phyloP scores from a whole-genome alignment of 2,329 filamentous ascomycete species.

The Penicillium verrucosum region DNA sequence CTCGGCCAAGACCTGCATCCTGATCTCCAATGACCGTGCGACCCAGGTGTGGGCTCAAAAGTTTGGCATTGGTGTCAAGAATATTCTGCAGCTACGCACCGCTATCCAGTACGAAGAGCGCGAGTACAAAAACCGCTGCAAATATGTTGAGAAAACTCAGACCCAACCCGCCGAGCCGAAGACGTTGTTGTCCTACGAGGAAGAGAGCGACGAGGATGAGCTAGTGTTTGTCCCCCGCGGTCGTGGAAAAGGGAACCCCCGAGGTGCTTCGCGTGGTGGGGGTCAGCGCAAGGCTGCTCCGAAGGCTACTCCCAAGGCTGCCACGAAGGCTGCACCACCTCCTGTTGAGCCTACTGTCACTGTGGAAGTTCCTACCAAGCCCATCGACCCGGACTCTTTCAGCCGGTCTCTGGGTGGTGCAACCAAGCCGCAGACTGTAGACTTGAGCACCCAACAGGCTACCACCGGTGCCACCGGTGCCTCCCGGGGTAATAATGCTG shows the following conservation, averaged over 20 bases:
- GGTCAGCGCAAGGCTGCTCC: slow-evolving; percentile 31
- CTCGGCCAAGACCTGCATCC: slow-evolving; percentile 38
- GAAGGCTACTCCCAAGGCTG: slow-evolving; percentile 33
- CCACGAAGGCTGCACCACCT: slow-evolving; percentile 20
- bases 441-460: slow-evolving; percentile 34
- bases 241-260: slow-evolving; percentile 35
- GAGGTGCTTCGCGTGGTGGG: slow-evolving; percentile 27
- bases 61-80: slow-evolving; percentile 48
- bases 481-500: slow-evolving; percentile 34
- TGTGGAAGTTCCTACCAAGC: slow-evolving; percentile 45
- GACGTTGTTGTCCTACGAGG: slow-evolving; percentile 46
- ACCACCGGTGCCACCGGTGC: slow-evolving; percentile 15
- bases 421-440: slow-evolving; percentile 29
- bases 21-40: slow-evolving; percentile 45
- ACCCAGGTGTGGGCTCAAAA: slow-evolving; percentile 48
- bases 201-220: slow-evolving; percentile 49
- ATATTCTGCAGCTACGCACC: slow-evolving; percentile 48
- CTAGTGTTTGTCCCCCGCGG: slow-evolving; percentile 47
- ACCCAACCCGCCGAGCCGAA: slow-evolving; percentile 37
- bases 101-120: slow-evolving; percentile 48
- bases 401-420: slow-evolving; percentile 39
- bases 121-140: slow-evolving; percentile 46
- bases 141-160: slow-evolving; percentile 45
- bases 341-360: slow-evolving; percentile 29
- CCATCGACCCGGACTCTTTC: slow-evolving; percentile 50